A percentile compares a stretch with the other conserved stretches of the same genome.
Evolutionary conservation across 176 grass and related monocot genomes (phyloP).

Genomic region (Oryza punctata): DNA sequence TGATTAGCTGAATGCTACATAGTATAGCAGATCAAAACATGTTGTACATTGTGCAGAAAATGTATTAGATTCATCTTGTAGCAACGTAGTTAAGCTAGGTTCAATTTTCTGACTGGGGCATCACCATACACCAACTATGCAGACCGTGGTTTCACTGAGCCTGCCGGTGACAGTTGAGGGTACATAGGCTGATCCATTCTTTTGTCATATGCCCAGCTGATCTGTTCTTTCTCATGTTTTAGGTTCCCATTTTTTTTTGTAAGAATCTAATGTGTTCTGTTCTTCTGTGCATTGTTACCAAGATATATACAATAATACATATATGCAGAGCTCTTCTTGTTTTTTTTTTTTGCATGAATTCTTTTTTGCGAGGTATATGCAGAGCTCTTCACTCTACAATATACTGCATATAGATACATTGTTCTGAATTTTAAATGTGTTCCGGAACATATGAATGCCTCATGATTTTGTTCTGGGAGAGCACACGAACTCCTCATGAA

Average conservation of each 20-base stretch:
- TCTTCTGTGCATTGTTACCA: not conserved
- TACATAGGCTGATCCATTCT: not conserved
- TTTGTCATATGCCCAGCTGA: not conserved
- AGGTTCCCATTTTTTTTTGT: constrained; percentile 8
- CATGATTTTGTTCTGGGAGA: too few relatives aligned
- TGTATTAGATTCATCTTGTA: constrained; percentile 34
- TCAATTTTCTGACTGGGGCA: not conserved
- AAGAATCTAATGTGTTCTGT: not conserved
- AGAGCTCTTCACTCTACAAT: not conserved
- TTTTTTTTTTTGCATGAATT: too few relatives aligned
- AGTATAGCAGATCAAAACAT: not conserved
- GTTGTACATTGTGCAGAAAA: constrained; percentile 44
- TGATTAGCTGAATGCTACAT: not conserved
- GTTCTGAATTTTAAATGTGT: not conserved
- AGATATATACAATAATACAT: not conserved
- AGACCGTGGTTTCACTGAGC: constrained; percentile 41
- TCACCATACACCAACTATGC: constrained; percentile 11
- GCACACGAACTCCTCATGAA: not conserved
- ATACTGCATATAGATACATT: not conserved
- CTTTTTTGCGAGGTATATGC: too few relatives aligned
- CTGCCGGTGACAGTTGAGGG: constrained; percentile 32
- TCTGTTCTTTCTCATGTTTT: constrained; percentile 18
- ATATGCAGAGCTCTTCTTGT: too few relatives aligned
- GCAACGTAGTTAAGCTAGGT: constrained; percentile 24
- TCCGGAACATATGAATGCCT: not conserved